Conservation (phyloP, 768 basidiomycete genomes). For the Pholiota conissans region DNA sequence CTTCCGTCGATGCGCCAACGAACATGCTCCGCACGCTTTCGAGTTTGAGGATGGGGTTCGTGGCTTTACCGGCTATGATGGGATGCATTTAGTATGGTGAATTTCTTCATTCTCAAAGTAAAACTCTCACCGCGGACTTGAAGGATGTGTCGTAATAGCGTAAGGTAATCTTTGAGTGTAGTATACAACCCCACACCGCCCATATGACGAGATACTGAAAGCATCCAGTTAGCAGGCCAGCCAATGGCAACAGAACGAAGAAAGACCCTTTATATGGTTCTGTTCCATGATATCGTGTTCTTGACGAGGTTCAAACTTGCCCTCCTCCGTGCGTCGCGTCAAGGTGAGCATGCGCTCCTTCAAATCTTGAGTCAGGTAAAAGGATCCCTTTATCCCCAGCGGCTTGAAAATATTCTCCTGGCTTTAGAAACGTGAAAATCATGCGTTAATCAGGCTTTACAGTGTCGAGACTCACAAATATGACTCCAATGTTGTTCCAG, state of each 20-base stretch:
- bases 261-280: slow-evolving; percentile 23
- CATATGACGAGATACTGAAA: slow-evolving; percentile 19
- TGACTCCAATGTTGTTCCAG: slow-evolving; percentile 25
- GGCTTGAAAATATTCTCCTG: slow-evolving; percentile 31
- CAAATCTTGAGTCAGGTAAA: slow-evolving; percentile 26
- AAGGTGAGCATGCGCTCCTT: slow-evolving; percentile 19
- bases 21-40: slow-evolving; percentile 2
- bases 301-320: slow-evolving; percentile 15
- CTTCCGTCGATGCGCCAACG: not conserved
- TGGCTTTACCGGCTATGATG: not conserved
- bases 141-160: slow-evolving; percentile 28
- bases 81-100: not conserved
- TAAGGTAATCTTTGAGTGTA: slow-evolving; percentile 27
- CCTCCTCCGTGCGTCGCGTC: slow-evolving; percentile 18
- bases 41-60: not conserved
- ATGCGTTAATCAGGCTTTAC: not conserved
- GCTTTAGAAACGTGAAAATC: slow-evolving; percentile 8
- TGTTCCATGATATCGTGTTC: slow-evolving; percentile 18
- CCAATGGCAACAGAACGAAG: not conserved
- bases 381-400: slow-evolving; percentile 27
- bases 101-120: not conserved
- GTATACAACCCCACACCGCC: slow-evolving; percentile 27
- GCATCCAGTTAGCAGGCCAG: not conserved
- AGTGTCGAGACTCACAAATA: slow-evolving; percentile 24
- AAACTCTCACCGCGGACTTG: slow-evolving; percentile 24